Evolutionary conservation across 2,329 filamentous ascomycete genomes (phyloP).

Genomic region (Cytospora piceae): DNA sequence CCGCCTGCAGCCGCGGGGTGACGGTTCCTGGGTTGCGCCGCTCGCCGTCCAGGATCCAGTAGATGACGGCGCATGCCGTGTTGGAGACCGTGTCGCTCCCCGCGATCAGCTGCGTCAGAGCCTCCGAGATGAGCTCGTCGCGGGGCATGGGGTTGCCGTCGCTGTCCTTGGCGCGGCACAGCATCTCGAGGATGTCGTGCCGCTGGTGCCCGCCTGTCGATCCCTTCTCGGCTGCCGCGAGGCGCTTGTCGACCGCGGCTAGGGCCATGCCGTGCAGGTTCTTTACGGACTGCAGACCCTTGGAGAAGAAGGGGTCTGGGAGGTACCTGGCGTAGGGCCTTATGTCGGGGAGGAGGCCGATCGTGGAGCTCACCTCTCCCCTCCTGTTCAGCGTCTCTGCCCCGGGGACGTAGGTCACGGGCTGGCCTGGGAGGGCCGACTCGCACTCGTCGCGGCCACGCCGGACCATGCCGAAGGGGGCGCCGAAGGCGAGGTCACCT

Average conservation of each 20-base stretch:
- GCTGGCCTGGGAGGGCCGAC: slow-evolving; percentile 62
- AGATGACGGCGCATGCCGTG: slow-evolving; percentile 80
- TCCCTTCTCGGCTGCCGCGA: slow-evolving; percentile 64
- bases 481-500: slow-evolving; percentile 68
- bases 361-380: slow-evolving; percentile 80
- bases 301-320: slow-evolving; percentile 78
- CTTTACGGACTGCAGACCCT: slow-evolving; percentile 74
- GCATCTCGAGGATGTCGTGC: slow-evolving; percentile 76
- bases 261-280: slow-evolving; percentile 86
- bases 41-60: slow-evolving; percentile 50
- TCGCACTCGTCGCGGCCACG: slow-evolving; percentile 77
- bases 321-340: slow-evolving; percentile 80
- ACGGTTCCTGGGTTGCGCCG: neutral
- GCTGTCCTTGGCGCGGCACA: slow-evolving; percentile 85
- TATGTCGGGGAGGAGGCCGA: slow-evolving; percentile 73
- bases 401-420: slow-evolving; percentile 71
- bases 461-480: slow-evolving; percentile 80
- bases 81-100: slow-evolving; percentile 78
- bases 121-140: slow-evolving; percentile 83
- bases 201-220: slow-evolving; percentile 53
- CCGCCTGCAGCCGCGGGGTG: slow-evolving; percentile 68
- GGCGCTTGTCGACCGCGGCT: slow-evolving; percentile 73
- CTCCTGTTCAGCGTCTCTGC: slow-evolving; percentile 86
- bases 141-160: slow-evolving; percentile 74
- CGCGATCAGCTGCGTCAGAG: slow-evolving; percentile 83